phyloP scores from a whole-genome alignment of 179 eudicot species.

The Actinidia chinensis region DNA sequence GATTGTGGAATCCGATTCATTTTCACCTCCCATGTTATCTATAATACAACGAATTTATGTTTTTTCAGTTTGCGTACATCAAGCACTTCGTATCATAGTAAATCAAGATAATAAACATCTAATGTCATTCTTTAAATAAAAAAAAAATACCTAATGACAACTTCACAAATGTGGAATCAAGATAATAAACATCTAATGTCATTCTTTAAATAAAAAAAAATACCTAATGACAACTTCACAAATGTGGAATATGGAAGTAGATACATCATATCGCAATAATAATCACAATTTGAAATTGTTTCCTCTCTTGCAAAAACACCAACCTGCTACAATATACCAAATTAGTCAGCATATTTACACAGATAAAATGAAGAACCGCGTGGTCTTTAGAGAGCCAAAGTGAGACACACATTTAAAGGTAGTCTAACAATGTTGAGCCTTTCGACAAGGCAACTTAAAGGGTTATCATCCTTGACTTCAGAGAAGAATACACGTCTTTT shows the following conservation, averaged over 20 bases:
- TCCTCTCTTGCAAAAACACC: slow-evolving; percentile 30
- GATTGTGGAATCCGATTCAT: slow-evolving; percentile 56
- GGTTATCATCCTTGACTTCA: slow-evolving; percentile 71
- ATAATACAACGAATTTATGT: slow-evolving; percentile 6
- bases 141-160: slow-evolving; percentile 42
- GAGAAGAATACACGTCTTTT: slow-evolving; percentile 62
- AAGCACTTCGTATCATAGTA: not conserved
- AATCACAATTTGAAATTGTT: slow-evolving; percentile 37
- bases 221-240: slow-evolving; percentile 48
- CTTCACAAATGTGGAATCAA: slow-evolving; percentile 37
- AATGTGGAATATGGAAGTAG: slow-evolving; percentile 45
- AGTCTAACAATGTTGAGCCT: slow-evolving; percentile 47
- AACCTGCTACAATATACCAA: slow-evolving; percentile 33
- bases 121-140: not conserved
- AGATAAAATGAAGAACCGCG: not conserved
- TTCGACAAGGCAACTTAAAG: slow-evolving; percentile 60
- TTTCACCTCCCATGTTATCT: slow-evolving; percentile 33
- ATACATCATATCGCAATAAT: slow-evolving; percentile 45
- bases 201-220: not conserved
- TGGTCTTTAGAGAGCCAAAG: not conserved
- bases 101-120: not conserved
- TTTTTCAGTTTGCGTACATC: not conserved
- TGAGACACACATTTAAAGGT: slow-evolving; percentile 42
- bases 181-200: not conserved
- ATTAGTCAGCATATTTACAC: not conserved